Percentiles rank a stretch among this genome's conserved stretches.
These are phyloP conservation scores for Ophiosphaerella narmari DNA, from an alignment of 2,329 filamentous ascomycete genomes.

Conservation along the genomic window DNA sequence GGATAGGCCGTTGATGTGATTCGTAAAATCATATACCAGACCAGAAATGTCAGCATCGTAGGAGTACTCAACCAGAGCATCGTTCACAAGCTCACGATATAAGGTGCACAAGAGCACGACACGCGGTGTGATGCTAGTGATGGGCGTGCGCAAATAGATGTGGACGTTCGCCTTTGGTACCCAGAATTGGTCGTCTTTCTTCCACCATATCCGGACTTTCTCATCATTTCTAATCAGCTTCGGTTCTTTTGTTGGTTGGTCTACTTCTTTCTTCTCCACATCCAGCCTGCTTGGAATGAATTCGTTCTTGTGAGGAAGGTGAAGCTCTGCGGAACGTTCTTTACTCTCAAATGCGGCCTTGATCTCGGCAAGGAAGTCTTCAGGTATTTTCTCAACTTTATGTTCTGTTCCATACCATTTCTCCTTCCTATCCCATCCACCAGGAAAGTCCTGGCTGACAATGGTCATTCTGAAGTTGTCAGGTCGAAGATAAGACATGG, in stretches of 20 bases:
- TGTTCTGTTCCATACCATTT: constrained; percentile 99
- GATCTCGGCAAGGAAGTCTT: constrained; percentile 74
- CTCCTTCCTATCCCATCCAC: constrained; percentile 84
- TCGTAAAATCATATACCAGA: constrained; percentile 77
- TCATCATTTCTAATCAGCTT: constrained; percentile 85
- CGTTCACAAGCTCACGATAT: constrained; percentile 83
- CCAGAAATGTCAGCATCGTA: constrained; percentile 96
- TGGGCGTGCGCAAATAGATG: constrained; percentile 76
- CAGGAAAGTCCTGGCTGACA: constrained; percentile 81
- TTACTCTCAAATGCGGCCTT: constrained; percentile 64
- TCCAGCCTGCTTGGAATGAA: constrained; percentile 94
- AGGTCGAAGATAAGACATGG: constrained; percentile 73
- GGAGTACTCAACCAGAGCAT: constrained; percentile 88
- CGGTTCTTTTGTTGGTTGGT: constrained; percentile 72
- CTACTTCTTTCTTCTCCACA: constrained; percentile 91
- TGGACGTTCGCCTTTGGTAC: constrained; percentile 91
- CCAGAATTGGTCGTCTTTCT: constrained; percentile 99
- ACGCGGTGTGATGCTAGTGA: constrained; percentile 78
- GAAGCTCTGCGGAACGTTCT: constrained; percentile 70
- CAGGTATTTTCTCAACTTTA: constrained; percentile 76
- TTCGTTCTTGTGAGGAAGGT: constrained; percentile 90
- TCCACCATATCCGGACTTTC: constrained; percentile 85
- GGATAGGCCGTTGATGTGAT: constrained; percentile 74
- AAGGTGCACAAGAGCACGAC: constrained; percentile 78
- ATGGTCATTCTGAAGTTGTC: constrained; percentile 89